These are phyloP conservation scores for Aspergillus brasiliensis DNA, from an alignment of 2,329 filamentous ascomycete species.

Conservation along the genomic window DNA sequence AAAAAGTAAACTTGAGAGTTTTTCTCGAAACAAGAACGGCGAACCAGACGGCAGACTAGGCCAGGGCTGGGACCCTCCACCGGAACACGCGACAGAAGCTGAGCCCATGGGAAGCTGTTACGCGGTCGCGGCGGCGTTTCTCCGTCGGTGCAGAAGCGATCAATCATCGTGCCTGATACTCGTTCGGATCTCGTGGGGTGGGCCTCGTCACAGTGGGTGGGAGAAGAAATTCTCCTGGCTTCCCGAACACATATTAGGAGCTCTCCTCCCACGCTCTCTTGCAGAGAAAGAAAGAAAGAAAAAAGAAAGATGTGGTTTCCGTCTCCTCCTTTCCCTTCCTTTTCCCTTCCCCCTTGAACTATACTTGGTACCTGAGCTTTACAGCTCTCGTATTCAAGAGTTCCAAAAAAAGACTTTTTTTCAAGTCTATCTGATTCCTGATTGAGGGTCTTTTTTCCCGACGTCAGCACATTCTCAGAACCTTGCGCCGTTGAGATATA, in stretches of 20 bases:
- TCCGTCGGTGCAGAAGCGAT: slow-evolving; percentile 11
- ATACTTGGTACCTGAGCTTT: slow-evolving; percentile 22
- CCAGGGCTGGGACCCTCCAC: slow-evolving; percentile 3
- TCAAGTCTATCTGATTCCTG: slow-evolving; percentile 18
- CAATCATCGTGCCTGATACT: slow-evolving; percentile 10
- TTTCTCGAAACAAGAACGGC: slow-evolving; percentile 16
- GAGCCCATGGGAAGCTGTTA: slow-evolving; percentile 6
- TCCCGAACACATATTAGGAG: slow-evolving; percentile 13
- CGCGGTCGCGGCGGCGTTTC: slow-evolving; percentile 9
- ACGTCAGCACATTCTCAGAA: slow-evolving; percentile 9
- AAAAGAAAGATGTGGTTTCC: slow-evolving; percentile 25
- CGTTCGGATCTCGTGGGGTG: slow-evolving; percentile 14
- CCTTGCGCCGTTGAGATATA: slow-evolving; percentile 9
- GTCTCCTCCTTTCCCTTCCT: slow-evolving; percentile 12
- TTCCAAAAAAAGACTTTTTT: slow-evolving; percentile 2
- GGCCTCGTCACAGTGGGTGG: slow-evolving; percentile 12
- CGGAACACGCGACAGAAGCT: slow-evolving; percentile 12
- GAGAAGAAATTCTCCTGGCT: slow-evolving; percentile 12
- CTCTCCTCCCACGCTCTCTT: slow-evolving; percentile 5
- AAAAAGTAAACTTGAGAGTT: neutral
- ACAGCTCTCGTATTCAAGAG: slow-evolving; percentile 21
- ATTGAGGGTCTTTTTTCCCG: slow-evolving; percentile 9
- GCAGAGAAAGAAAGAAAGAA: slow-evolving; percentile 22
- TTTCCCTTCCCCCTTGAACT: slow-evolving; percentile 10
- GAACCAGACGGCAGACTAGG: neutral